Evolutionary conservation across 495 filamentous ascomycete genomes (phyloP).

Genomic region (Platismatia glauca): DNA sequence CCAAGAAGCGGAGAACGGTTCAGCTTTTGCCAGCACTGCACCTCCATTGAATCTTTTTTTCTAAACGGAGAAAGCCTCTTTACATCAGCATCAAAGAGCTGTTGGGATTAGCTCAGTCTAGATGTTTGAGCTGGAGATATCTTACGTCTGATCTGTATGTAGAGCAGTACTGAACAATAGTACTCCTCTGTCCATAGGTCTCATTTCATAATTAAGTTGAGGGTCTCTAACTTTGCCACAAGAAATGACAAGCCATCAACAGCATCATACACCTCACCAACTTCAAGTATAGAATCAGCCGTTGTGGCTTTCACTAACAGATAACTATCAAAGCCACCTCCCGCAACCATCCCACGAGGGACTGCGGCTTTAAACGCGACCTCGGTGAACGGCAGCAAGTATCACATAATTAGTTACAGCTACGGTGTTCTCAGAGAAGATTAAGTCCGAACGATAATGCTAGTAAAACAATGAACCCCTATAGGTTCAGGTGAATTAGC

Average conservation of each 20-base stretch:
- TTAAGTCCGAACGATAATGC: constrained; percentile 4
- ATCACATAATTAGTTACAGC: neutral
- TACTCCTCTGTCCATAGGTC: neutral
- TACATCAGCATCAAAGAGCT: constrained; percentile 8
- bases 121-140: neutral
- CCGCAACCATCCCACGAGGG: neutral
- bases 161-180: neutral
- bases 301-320: neutral
- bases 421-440: neutral
- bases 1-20: too few species aligned
- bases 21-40: too few species aligned
- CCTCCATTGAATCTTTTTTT: too few species aligned
- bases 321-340: neutral
- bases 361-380: constrained; percentile 1
- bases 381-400: constrained; percentile 2
- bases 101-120: neutral
- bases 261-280: neutral
- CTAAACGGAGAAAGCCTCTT: too few species aligned
- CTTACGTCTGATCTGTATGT: neutral
- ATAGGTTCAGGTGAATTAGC: neutral
- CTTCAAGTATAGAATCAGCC: neutral
- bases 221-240: neutral
- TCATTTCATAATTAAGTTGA: neutral
- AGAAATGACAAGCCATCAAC: neutral
- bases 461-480: constrained; percentile 1